Base-by-base conservation (phyloP, 495 filamentous ascomycete species). In the Penicillium soppii region DNA sequence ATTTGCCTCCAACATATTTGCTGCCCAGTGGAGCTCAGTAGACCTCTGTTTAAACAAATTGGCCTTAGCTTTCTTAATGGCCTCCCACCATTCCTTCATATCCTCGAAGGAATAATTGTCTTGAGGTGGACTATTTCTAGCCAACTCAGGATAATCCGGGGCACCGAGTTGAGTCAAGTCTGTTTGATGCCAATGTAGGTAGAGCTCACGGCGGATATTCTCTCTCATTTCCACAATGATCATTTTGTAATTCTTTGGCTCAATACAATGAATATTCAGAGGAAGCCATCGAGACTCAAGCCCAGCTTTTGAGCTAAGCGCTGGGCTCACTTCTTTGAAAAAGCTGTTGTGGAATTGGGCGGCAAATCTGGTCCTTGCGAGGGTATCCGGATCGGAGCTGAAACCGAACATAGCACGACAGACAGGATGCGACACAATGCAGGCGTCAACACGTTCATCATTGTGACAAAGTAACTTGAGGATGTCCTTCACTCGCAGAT, bases 401-500 rank as follows among this genome's bases (percentile, higher is more conserved):
- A 43, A 7, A 22, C 22, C 32, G 27, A 54, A 54, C 20, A 57
- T 19, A 2, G 1, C 5, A 9, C 30, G 15, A 37, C 47, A 55
- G 13, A 36, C 6, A 19, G 37, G 53, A 40, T 63, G 56, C 2
- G 51, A 50, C 5, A 35, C 8, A 17, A 63, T 43, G 6, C 16
- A 27, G 1, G 21, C 29, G 7, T 44, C 44, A 1, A 60, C 32
- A 3, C 19, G 22, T 1, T 33, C 29, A 26, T 54, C 40, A 8
- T 58, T 35, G 13, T 51, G 30, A 13, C 17, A 17, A 2, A 55
- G 13, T n/a, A 63, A 36, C 12, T 43, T 59, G 15, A 63, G 47
- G 16, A 63, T 25, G 17, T 63, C 60, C 33, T 48, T 57, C 15
- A 60, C 43, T 15, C 53, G 57, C n/a, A 63, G 26, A 37, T 60